Percentiles rank a stretch among this genome's conserved stretches.
phyloP scores from a whole-genome alignment of 257 asterid species.

The Solanum virginianum region DNA sequence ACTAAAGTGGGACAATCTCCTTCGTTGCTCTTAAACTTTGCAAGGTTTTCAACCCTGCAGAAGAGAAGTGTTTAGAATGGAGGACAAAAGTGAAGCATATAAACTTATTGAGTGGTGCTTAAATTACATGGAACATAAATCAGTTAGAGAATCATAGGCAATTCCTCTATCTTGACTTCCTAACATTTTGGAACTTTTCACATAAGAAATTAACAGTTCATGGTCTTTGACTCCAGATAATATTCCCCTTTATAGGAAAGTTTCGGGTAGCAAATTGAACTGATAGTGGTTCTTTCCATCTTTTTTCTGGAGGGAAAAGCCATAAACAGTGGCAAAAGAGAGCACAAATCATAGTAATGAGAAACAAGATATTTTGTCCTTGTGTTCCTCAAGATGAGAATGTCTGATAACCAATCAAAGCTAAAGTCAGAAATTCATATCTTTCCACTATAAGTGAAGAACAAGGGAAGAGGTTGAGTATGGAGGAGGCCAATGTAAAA shows the following conservation, averaged over 20 bases:
- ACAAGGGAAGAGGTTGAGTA: background rate
- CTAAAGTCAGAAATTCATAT: background rate
- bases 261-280: background rate
- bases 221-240: background rate
- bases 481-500: background rate
- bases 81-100: background rate
- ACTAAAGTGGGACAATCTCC: constrained; percentile 98
- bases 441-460: background rate
- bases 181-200: background rate
- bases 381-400: background rate
- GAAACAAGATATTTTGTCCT: background rate
- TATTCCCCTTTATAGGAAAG: background rate
- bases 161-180: background rate
- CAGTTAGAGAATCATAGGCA: background rate
- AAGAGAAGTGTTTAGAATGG: background rate
- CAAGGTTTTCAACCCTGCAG: constrained; percentile 69
- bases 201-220: background rate
- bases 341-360: background rate
- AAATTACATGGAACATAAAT: background rate
- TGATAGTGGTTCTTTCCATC: background rate
- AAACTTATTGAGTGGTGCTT: background rate
- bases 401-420: background rate
- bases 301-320: background rate
- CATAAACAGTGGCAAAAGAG: background rate
- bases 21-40: constrained; percentile 69